Evolutionary conservation across 129 eudicot species (phyloP).

Genomic region (Ambrosia trifida): DNA sequence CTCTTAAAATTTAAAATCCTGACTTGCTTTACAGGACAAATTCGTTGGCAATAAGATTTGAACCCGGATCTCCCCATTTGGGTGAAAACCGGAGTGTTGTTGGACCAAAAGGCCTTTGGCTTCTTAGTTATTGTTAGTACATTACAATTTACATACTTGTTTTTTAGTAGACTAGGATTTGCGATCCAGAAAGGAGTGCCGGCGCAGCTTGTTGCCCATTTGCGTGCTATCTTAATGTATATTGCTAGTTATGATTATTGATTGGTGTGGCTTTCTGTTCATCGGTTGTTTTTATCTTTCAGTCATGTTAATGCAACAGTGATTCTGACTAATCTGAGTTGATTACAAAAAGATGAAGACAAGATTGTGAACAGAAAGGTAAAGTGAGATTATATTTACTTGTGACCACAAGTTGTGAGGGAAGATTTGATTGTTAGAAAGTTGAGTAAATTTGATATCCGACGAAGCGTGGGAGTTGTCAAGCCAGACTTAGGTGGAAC

Average conservation of each 20-base stretch:
- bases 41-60: too few relatives aligned
- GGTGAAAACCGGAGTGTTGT: too few relatives aligned
- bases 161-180: too few relatives aligned
- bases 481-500: neutral
- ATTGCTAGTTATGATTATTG: neutral
- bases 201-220: too few relatives aligned
- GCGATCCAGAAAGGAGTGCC: too few relatives aligned
- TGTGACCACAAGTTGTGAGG: neutral
- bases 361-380: neutral
- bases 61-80: too few relatives aligned
- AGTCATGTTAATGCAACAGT: slow-evolving; percentile 10
- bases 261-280: slow-evolving; percentile 21
- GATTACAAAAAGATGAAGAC: neutral
- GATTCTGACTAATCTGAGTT: neutral
- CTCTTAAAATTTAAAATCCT: too few relatives aligned
- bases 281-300: slow-evolving; percentile 13
- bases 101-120: too few relatives aligned
- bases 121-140: too few relatives aligned
- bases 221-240: too few relatives aligned
- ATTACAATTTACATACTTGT: too few relatives aligned
- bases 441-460: neutral
- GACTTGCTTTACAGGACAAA: too few relatives aligned
- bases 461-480: neutral
- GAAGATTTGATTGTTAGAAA: neutral
- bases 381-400: neutral